Evolutionary conservation across 2,329 filamentous ascomycete species (phyloP).

Genomic region (Reticulascus tulasneorum): DNA sequence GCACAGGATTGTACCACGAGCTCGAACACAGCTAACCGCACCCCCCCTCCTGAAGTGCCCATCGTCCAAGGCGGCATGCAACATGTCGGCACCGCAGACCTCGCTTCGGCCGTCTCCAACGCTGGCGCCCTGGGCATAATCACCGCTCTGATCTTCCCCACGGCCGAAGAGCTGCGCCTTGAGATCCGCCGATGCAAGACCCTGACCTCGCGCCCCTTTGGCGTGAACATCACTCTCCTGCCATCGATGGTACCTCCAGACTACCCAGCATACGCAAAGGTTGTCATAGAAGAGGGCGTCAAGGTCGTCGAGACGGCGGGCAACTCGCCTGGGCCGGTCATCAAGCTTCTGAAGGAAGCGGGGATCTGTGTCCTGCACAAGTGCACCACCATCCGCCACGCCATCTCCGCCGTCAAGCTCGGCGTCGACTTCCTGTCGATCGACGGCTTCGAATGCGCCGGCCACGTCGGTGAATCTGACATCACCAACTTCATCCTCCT

Average conservation of each 20-base stretch:
- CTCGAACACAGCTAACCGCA: too few relatives aligned
- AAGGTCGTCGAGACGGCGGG: slow-evolving; percentile 89
- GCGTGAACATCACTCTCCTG: slow-evolving; percentile 91
- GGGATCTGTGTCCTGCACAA: slow-evolving; percentile 86
- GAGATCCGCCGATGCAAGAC: slow-evolving; percentile 85
- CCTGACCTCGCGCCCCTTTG: slow-evolving; percentile 79
- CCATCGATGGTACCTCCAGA: slow-evolving; percentile 86
- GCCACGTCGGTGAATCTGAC: slow-evolving; percentile 80
- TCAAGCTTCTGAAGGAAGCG: slow-evolving; percentile 78
- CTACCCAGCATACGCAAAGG: slow-evolving; percentile 87
- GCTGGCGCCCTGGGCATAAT: slow-evolving; percentile 80
- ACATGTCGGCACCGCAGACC: slow-evolving; percentile 77
- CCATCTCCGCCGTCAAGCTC: slow-evolving; percentile 84
- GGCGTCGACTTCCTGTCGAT: slow-evolving; percentile 96
- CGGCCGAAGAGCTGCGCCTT: slow-evolving; percentile 84
- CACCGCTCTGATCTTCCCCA: slow-evolving; percentile 87
- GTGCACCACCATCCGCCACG: slow-evolving; percentile 94
- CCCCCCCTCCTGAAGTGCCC: slow-evolving; percentile 61
- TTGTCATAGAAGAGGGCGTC: slow-evolving; percentile 90
- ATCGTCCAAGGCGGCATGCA: slow-evolving; percentile 86
- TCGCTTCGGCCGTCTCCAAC: slow-evolving; percentile 73
- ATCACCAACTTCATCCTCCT: slow-evolving; percentile 90
- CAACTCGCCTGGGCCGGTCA: slow-evolving; percentile 84
- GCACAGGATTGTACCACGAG: neutral
- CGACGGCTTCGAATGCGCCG: slow-evolving; percentile 96